Evolutionary conservation across 306 rosid genomes (phyloP), one percentile per base, ranked within the genome.

Genomic region (Boehmeria nivea): DNA sequence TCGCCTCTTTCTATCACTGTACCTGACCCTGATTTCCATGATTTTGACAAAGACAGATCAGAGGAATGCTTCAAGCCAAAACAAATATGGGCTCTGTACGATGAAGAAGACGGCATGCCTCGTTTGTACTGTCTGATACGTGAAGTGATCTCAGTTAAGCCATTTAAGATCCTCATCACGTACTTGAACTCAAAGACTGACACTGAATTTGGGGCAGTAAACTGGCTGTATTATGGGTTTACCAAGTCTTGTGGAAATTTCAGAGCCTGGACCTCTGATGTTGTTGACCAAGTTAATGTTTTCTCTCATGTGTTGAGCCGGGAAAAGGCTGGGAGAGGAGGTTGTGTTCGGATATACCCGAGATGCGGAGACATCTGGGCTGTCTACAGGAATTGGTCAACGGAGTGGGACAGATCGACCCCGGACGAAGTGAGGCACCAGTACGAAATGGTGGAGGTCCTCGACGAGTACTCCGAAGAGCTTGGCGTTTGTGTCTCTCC

Each of bases 21-120:
- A 52, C 99, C 99, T 43, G 99, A 93, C 78, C 70, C 99, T 1
- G 99, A 93, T 78, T 93, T 93, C 69, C 96, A 93, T 68, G 96
- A 87, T 73, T 93, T 93, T 38, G 99, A 93, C 72, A 83, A 81
- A 37, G 96, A 87, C 67, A 83, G 99, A 59, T 77, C 95, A 14
- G 99, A 93, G 74, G 84, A 85, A 67, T 85, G 96, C 75, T 93
- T 93, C 81, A 83, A 53, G 76, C 94, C 96, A 14, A 93, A 87
- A 80, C 99, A 93, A 72, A 84, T 93, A 80, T 93, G 99, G 99
- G 99, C 99, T 54, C 66, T 93, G 48, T 93, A 93, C 65, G 99
- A 93, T 43, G 99, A 93, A 69, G 97, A 89, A 57, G 99, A 93
- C 63, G 96, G 96, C 21, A 93, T 93, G 99, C 99, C 99, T 19